Percentiles rank a stretch among this genome's conserved stretches.
Evolutionary conservation across 2,329 filamentous ascomycete species (phyloP).

Genomic region (Clarireedia monteithiana): DNA sequence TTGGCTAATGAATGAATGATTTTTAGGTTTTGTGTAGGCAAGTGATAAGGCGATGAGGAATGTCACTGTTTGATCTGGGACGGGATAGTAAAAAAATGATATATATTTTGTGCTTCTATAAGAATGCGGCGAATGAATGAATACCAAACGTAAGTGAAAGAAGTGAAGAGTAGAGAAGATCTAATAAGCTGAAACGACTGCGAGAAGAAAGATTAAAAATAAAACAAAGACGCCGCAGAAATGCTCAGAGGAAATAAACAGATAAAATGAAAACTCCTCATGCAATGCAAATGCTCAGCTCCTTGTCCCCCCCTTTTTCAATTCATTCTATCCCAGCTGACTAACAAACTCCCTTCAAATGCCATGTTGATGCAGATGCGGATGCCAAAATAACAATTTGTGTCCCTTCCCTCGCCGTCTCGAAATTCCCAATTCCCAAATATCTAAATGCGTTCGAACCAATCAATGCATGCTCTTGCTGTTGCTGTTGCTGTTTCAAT

Average conservation of each 20-base stretch:
- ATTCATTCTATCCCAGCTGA: neutral
- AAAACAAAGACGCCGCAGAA: neutral
- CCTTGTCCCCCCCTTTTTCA: neutral
- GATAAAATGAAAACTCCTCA: neutral
- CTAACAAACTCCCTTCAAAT: neutral
- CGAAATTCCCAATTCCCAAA: neutral
- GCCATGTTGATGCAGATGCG: neutral
- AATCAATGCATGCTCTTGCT: neutral
- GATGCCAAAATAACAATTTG: neutral
- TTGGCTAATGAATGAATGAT: neutral
- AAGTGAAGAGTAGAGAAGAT: neutral
- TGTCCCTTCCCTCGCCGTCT: too few species aligned
- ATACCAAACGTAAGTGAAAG: neutral
- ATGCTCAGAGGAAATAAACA: neutral
- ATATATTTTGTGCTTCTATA: too few species aligned
- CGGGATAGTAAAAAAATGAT: too few species aligned
- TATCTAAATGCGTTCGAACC: neutral
- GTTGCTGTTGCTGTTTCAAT: neutral
- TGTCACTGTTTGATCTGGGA: neutral
- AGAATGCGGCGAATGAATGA: neutral
- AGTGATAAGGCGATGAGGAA: slow-evolving; percentile 12
- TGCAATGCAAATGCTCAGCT: neutral
- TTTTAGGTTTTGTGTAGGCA: slow-evolving; percentile 27
- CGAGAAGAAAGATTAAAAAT: neutral
- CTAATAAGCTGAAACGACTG: neutral